Base-by-base conservation (phyloP, 371 early-diverging fungal species). In the Apophysomyces ossiformis region DNA sequence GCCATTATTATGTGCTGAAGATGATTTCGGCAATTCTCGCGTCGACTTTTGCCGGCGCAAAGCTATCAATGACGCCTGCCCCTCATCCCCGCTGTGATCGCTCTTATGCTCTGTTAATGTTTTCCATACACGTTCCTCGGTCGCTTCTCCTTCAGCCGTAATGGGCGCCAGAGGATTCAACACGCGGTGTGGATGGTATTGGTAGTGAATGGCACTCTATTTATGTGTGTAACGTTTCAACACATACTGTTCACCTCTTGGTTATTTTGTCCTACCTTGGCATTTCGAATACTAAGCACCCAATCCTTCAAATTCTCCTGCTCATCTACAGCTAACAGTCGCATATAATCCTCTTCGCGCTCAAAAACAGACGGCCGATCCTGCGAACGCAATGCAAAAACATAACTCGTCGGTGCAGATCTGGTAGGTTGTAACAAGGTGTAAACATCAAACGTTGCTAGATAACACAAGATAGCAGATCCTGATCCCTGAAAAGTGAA, bases 361-460 rank as follows among this genome's bases (percentile, higher is more conserved):
- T 95, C 93, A 75, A 92, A 96, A 62, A 91, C 84, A 37, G 82
- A 82, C 21, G 90, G 72, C 61, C 85, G 86, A 64, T 91, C 85
- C 67, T 92, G 92, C 1, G 93, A 92, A 73, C 95, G 90, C 12
- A 97, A 77, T 0, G 92, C 92, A 84, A 97, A 93, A 15, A 89
- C 87, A 80, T 81, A 95, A 13, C 87, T 74, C 18, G 95, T 94
- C 0, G 95, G 95, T 8, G 92, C 81, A 8, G 84, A 73, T 56
- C 83, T 77, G 5, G 84, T 81, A n/a, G 74, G 69, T 11, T 73
- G 71, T 5, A 74, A 58, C 39, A 89, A 77, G 12, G 94, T 91
- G 73, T 93, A 96, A 4, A 94, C 92, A 65, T 92, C 93, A 77
- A 88, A 93, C 64, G 85, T 85, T 18, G 83, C 84, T 44, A 97